Evolutionary conservation across 345 rosid species (phyloP).

Genomic region (Boechera retrofracta): DNA sequence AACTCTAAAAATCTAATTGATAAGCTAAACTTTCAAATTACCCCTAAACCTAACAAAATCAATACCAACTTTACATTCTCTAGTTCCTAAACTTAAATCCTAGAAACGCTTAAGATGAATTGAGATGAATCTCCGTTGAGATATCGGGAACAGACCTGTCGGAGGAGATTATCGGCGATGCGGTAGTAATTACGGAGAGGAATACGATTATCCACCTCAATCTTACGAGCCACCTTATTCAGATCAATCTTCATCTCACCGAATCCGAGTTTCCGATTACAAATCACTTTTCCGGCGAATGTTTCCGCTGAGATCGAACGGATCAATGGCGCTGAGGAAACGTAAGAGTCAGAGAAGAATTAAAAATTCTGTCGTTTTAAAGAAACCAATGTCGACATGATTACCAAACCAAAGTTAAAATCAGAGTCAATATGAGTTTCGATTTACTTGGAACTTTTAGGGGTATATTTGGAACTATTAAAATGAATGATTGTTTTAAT

Average conservation of each 20-base stretch:
- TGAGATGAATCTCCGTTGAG: constrained; percentile 17
- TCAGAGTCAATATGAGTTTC: neutral
- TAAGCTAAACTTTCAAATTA: neutral
- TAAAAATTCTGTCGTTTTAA: constrained; percentile 39
- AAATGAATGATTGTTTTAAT: too few species aligned
- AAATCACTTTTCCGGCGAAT: constrained; percentile 19
- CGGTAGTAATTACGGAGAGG: constrained; percentile 80
- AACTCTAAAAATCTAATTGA: neutral
- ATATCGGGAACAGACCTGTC: constrained; percentile 58
- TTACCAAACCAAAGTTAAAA: neutral
- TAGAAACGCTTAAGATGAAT: neutral
- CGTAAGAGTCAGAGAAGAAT: constrained; percentile 33
- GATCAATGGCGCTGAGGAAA: constrained; percentile 23
- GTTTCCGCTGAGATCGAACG: constrained; percentile 10
- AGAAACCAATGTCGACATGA: constrained; percentile 42
- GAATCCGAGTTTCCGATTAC: constrained; percentile 16
- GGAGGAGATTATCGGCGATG: constrained; percentile 91
- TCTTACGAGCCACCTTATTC: constrained; percentile 57
- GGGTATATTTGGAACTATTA: neutral
- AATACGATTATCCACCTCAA: constrained; percentile 85
- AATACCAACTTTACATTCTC: constrained; percentile 17
- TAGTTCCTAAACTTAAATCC: constrained; percentile 20
- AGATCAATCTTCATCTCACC: constrained; percentile 73
- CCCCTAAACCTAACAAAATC: neutral
- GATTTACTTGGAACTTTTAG: neutral